Conservation (phyloP, 148 eudicot species). For the Mesembryanthemum crystallinum region DNA sequence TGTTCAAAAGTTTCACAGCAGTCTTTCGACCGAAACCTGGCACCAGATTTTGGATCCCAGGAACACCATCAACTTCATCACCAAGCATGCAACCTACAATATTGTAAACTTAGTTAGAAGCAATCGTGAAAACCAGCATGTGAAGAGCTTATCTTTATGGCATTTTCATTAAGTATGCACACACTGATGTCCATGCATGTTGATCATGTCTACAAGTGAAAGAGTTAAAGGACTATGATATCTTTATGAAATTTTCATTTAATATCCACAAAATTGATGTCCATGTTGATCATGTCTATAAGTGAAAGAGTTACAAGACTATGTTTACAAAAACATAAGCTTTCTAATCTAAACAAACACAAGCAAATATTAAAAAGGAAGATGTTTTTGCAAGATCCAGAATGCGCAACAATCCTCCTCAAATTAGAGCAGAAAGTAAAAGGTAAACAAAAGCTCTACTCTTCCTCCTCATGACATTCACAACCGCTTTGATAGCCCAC, state of each 20-base stretch:
- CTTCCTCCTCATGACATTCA: neutral
- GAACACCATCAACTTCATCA: slow-evolving; percentile 88
- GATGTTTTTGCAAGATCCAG: neutral
- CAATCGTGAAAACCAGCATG: neutral
- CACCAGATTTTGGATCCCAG: slow-evolving; percentile 81
- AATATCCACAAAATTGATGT: neutral
- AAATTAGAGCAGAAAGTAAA: neutral
- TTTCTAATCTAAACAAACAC: neutral
- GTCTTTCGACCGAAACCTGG: slow-evolving; percentile 88
- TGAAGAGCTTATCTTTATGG: neutral
- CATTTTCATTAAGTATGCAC: neutral
- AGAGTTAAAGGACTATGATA: too few species aligned
- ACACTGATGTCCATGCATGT: neutral
- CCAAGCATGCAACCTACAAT: slow-evolving; percentile 85
- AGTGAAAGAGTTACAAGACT: too few species aligned
- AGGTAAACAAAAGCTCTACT: neutral
- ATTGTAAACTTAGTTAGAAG: neutral
- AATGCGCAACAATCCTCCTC: neutral
- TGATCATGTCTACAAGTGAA: neutral
- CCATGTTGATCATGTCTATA: neutral
- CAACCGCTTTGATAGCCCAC: neutral
- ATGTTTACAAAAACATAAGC: too few species aligned
- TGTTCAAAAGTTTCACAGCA: slow-evolving; percentile 74
- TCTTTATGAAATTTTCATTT: neutral
- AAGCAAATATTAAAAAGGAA: neutral